These are phyloP conservation scores for Pichia inconspicua DNA, from an alignment of 1,139 yeast species.

Conservation along the genomic window DNA sequence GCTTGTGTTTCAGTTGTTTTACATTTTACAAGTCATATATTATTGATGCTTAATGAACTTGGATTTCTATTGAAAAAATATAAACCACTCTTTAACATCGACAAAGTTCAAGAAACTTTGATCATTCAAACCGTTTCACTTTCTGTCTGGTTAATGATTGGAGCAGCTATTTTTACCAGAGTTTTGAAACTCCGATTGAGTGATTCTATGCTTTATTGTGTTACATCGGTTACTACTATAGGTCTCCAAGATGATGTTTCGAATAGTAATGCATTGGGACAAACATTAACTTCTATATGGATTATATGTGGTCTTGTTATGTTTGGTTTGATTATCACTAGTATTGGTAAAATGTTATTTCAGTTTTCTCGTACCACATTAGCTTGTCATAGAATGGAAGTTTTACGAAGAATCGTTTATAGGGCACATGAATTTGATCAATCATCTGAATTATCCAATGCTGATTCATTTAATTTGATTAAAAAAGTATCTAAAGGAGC, in stretches of 20 bases:
- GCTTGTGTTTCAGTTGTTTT: constrained; percentile 57
- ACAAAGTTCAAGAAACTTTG: constrained; percentile 58
- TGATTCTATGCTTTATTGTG: constrained; percentile 59
- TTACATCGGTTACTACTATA: constrained; percentile 65
- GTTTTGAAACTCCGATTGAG: constrained; percentile 45
- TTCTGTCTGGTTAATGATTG: constrained; percentile 62
- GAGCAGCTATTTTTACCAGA: constrained; percentile 49
- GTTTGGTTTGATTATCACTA: constrained; percentile 64
- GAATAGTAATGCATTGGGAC: constrained; percentile 31
- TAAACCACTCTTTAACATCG: constrained; percentile 61
- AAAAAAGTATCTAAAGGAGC: constrained; percentile 12
- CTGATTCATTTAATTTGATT: constrained; percentile 49
- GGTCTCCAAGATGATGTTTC: constrained; percentile 77
- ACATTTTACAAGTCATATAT: constrained; percentile 47
- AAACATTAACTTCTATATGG: constrained; percentile 52
- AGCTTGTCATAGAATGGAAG: constrained; percentile 54
- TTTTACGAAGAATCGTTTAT: constrained; percentile 10
- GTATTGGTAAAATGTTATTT: constrained; percentile 58
- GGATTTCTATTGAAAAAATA: constrained; percentile 56
- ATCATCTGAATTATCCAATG: constrained; percentile 19
- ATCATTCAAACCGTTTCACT: constrained; percentile 63
- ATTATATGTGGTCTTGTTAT: constrained; percentile 62
- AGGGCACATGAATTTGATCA: constrained; percentile 14
- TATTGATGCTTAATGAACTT: constrained; percentile 48
- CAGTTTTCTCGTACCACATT: constrained; percentile 54